Conservation (phyloP, 306 rosid species). For the Gillenia trifoliata region DNA sequence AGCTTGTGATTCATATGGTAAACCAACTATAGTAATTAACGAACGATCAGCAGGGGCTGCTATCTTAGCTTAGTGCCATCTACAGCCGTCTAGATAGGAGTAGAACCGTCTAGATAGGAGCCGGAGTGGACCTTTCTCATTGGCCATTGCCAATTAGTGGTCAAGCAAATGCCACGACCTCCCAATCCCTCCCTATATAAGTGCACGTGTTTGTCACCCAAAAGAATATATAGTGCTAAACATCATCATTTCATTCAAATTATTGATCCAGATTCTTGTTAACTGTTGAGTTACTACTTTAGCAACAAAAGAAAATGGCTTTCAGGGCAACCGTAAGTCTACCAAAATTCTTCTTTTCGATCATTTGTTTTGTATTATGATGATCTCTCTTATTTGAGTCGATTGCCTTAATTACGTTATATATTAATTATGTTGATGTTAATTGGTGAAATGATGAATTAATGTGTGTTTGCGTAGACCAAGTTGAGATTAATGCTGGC, state of each 20-base stretch:
- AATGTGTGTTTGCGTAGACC: background rate
- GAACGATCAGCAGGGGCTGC: too few species aligned
- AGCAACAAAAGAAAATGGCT: background rate
- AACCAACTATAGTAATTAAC: too few species aligned
- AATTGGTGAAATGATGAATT: background rate
- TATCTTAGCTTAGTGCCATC: too few species aligned
- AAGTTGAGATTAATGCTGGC: conserved; percentile 15
- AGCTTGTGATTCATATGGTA: too few species aligned
- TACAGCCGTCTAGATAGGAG: background rate
- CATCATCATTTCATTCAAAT: background rate
- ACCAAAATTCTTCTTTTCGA: background rate
- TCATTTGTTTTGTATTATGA: background rate
- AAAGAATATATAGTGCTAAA: background rate
- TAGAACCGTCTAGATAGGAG: background rate
- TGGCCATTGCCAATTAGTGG: background rate
- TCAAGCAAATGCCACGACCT: background rate
- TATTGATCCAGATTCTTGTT: background rate
- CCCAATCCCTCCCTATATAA: background rate
- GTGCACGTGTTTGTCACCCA: background rate
- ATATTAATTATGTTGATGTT: background rate
- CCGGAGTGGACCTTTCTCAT: background rate
- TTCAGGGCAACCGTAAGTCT: background rate
- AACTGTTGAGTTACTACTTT: background rate
- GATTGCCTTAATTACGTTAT: background rate
- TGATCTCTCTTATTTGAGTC: background rate